These are phyloP conservation scores for Pseudognaphalium luteoalbum DNA, from an alignment of 129 eudicot species.

Conservation along the genomic window DNA sequence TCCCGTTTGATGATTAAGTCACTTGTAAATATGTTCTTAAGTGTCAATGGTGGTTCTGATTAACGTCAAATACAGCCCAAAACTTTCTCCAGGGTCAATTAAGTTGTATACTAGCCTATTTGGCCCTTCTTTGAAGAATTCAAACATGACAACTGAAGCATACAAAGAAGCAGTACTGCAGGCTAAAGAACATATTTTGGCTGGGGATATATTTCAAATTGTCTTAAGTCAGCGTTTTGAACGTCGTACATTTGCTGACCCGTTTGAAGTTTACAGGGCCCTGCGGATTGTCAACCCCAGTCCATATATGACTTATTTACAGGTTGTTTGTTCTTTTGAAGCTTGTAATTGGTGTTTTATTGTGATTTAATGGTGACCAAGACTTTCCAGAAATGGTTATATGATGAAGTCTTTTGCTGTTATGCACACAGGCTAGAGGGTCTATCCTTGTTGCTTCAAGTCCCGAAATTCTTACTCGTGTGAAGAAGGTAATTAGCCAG, in stretches of 20 bases:
- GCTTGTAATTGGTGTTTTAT: constrained; percentile 12
- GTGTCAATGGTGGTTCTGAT: constrained; percentile 25
- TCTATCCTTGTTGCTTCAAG: constrained; percentile 97
- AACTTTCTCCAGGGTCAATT: constrained; percentile 82
- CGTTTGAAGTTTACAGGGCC: constrained; percentile 97
- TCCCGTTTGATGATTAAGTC: constrained; percentile 19
- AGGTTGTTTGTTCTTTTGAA: constrained; percentile 44
- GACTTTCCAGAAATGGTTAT: constrained; percentile 1
- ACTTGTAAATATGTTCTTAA: constrained; percentile 6
- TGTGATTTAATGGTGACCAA: background rate
- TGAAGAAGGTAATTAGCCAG: constrained; percentile 66
- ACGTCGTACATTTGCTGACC: constrained; percentile 94
- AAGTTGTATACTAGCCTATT: constrained; percentile 69
- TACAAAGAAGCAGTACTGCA: constrained; percentile 78
- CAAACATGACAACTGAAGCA: constrained; percentile 82
- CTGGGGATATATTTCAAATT: constrained; percentile 98
- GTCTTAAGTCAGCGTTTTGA: constrained; percentile 99
- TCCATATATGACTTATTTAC: constrained; percentile 97
- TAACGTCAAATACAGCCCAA: constrained; percentile 60
- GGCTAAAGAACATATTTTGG: constrained; percentile 97
- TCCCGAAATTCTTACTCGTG: constrained; percentile 98
- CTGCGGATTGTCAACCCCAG: constrained; percentile 97
- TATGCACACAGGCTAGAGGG: constrained; percentile 81
- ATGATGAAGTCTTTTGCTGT: constrained; percentile 7
- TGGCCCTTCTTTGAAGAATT: constrained; percentile 74